Percentiles rank a stretch among this genome's conserved stretches.
phyloP scores from a whole-genome alignment of 2,329 filamentous ascomycete genomes.

The Colletotrichum sp. region DNA sequence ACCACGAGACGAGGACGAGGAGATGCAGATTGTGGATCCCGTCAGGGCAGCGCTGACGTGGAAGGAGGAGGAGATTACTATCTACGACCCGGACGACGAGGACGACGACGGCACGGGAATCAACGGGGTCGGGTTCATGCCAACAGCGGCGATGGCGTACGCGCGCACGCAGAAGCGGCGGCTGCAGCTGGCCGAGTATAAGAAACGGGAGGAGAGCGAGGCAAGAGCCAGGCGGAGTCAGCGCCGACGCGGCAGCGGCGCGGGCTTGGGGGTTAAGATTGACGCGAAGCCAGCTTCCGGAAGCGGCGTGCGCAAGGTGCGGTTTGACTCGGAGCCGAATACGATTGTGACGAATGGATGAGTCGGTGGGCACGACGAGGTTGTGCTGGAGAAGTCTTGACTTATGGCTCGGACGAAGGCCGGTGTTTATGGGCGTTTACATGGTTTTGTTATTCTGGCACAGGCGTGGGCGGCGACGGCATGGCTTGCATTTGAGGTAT shows the following conservation, averaged over 20 bases:
- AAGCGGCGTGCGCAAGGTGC: slow-evolving; percentile 39
- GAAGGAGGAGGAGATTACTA: slow-evolving; percentile 72
- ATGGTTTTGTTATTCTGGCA: neutral
- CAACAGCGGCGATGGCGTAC: slow-evolving; percentile 65
- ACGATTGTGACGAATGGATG: slow-evolving; percentile 12
- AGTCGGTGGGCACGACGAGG: neutral
- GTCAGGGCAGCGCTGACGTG: slow-evolving; percentile 66
- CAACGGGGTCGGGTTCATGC: slow-evolving; percentile 71
- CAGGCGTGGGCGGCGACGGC: neutral
- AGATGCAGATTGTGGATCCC: slow-evolving; percentile 49
- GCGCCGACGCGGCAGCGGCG: slow-evolving; percentile 45
- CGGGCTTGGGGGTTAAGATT: slow-evolving; percentile 17
- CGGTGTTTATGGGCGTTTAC: neutral
- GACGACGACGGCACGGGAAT: slow-evolving; percentile 72
- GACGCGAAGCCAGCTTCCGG: slow-evolving; percentile 18
- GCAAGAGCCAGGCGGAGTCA: slow-evolving; percentile 61
- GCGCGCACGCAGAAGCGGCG: slow-evolving; percentile 60
- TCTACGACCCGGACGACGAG: slow-evolving; percentile 67
- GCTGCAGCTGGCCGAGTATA: slow-evolving; percentile 68
- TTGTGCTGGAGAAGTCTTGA: neutral
- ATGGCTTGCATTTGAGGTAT: neutral
- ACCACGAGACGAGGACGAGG: slow-evolving; percentile 34
- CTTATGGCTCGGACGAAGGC: neutral
- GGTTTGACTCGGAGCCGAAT: slow-evolving; percentile 42
- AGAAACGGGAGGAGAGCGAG: slow-evolving; percentile 64